A percentile compares a stretch with the other conserved stretches of the same genome.
phyloP scores from a whole-genome alignment of 1,284 basidiomycete genomes.

The Agaricales sp. region DNA sequence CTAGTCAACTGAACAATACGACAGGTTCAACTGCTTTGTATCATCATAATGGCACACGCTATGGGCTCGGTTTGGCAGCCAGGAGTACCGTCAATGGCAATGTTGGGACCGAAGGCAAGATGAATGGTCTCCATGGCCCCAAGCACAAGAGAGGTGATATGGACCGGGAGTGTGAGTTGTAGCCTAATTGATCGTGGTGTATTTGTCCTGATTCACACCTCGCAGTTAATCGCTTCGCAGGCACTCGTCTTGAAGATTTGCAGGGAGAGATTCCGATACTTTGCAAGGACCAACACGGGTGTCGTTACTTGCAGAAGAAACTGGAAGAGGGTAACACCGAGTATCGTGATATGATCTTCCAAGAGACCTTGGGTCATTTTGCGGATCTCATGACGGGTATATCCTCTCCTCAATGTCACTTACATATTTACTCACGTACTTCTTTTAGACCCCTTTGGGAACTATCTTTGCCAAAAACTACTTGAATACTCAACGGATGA shows the following conservation, averaged over 20 bases:
- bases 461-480: conserved; percentile 98
- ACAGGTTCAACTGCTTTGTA: conserved; percentile 75
- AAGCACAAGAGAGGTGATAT: conserved; percentile 92
- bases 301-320: conserved; percentile 98
- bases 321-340: conserved; percentile 91
- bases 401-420: conserved; percentile 11
- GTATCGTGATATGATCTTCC: conserved; percentile 98
- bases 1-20: conserved; percentile 32
- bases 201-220: conserved; percentile 1
- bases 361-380: conserved; percentile 96
- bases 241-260: conserved; percentile 91
- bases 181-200: too few relatives aligned
- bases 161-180: conserved; percentile 69
- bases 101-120: conserved; percentile 59
- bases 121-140: conserved; percentile 82
- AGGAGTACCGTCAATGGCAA: conserved; percentile 32
- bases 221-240: conserved; percentile 87
- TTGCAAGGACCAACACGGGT: conserved; percentile 99
- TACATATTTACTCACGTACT: conserved; percentile 4
- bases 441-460: conserved; percentile 90
- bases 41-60: conserved; percentile 68
- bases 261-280: conserved; percentile 88
- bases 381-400: conserved; percentile 95
- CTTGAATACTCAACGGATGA: conserved; percentile 97
- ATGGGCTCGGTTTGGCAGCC: conserved; percentile 53